Evolutionary conservation across 2,329 filamentous ascomycete species (phyloP).

Genomic region (Paracorniculantispora psalliotae): DNA sequence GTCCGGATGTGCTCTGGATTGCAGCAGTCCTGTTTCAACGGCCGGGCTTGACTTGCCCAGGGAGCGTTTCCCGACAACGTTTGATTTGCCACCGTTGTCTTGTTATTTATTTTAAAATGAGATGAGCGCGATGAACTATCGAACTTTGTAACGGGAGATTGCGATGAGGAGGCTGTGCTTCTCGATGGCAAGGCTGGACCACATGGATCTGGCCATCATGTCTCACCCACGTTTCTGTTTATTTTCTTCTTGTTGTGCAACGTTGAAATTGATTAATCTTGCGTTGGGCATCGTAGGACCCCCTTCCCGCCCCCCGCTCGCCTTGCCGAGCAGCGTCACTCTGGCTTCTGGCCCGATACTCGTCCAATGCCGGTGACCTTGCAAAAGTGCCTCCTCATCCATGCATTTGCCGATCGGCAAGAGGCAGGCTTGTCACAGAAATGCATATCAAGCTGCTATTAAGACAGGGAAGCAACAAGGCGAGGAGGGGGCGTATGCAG

Average conservation of each 20-base stretch:
- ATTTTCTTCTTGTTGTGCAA: neutral
- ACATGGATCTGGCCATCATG: neutral
- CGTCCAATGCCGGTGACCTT: neutral
- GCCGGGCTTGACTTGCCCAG: too few relatives aligned
- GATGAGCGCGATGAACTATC: neutral
- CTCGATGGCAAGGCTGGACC: too few relatives aligned
- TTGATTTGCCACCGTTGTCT: too few relatives aligned
- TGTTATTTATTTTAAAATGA: too few relatives aligned
- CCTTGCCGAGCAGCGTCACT: neutral
- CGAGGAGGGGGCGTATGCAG: too few relatives aligned
- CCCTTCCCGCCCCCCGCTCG: too few relatives aligned
- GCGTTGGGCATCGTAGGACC: neutral
- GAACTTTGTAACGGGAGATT: neutral
- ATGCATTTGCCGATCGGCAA: neutral
- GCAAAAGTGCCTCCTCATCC: neutral
- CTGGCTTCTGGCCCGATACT: neutral
- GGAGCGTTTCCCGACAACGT: too few relatives aligned
- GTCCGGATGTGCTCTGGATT: neutral
- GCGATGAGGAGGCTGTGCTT: neutral
- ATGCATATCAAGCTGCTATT: neutral
- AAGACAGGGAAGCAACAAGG: neutral
- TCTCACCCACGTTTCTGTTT: neutral
- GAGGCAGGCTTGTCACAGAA: neutral
- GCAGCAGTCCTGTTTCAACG: too few relatives aligned
- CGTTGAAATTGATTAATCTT: neutral